A percentile compares a stretch with the other conserved stretches of the same genome.
Conservation (phyloP, 106 monocot species). For the Narthecium ossifragum region DNA sequence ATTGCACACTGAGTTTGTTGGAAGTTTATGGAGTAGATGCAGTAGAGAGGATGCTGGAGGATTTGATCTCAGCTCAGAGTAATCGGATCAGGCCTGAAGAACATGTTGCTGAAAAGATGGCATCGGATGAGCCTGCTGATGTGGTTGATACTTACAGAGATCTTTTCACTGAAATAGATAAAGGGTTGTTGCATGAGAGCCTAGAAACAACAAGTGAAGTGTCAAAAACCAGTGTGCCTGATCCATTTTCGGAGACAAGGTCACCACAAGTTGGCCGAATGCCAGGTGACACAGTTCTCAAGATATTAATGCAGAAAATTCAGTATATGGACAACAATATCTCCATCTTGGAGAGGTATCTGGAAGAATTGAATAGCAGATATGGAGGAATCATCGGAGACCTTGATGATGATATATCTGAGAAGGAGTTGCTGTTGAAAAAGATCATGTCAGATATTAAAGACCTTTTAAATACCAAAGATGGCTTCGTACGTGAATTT, state of each 20-base stretch:
- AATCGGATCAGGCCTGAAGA: conserved; percentile 31
- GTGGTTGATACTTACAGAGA: conserved; percentile 26
- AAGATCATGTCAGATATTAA: conserved; percentile 45
- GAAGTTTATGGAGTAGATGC: conserved; percentile 95
- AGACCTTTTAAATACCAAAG: conserved; percentile 40
- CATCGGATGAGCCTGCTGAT: conserved; percentile 20
- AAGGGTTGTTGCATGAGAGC: conserved; percentile 24
- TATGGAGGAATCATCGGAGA: conserved; percentile 74
- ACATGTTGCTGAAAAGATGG: conserved; percentile 16
- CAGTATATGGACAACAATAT: conserved; percentile 71
- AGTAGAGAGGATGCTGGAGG: conserved; percentile 88
- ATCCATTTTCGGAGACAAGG: conserved; percentile 32
- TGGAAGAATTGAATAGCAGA: conserved; percentile 73
- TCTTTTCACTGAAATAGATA: conserved; percentile 12
- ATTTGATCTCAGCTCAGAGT: conserved; percentile 61
- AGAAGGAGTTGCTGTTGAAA: conserved; percentile 38
- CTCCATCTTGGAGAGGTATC: conserved; percentile 69
- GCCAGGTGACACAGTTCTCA: conserved; percentile 81
- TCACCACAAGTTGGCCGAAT: conserved; percentile 70
- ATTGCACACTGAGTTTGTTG: conserved; percentile 70
- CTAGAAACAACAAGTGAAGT: conserved; percentile 21
- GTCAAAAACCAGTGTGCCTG: conserved; percentile 14
- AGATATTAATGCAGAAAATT: conserved; percentile 87
- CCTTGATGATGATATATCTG: conserved; percentile 69
- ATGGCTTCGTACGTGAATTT: conserved; percentile 52